Conservation (phyloP, 768 basidiomycete genomes). For the Lentinus tigrinus region DNA sequence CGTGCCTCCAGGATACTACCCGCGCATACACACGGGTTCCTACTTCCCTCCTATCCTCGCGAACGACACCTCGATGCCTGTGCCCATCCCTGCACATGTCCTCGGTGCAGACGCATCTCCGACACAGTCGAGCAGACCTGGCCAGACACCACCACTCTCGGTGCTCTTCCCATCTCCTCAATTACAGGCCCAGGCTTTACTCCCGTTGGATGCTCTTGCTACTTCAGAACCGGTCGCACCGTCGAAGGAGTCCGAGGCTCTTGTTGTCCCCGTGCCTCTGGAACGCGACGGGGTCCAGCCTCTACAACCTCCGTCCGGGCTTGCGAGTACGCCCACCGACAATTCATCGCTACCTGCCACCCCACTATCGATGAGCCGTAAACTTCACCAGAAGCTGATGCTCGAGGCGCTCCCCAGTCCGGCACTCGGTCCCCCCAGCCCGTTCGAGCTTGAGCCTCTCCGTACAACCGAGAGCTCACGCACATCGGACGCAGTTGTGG, state of each 20-base stretch:
- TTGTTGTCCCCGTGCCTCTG: neutral
- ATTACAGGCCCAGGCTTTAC: neutral
- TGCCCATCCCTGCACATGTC: neutral
- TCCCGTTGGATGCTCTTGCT: neutral
- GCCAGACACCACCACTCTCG: constrained; percentile 23
- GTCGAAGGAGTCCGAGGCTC: neutral
- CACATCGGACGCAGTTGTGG: neutral
- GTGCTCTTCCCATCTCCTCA: constrained; percentile 17
- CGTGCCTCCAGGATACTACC: neutral
- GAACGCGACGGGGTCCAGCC: neutral
- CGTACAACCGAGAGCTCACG: too few species aligned
- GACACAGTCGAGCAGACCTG: constrained; percentile 7
- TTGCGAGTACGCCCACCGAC: neutral
- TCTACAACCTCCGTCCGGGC: neutral
- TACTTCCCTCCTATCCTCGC: constrained; percentile 19
- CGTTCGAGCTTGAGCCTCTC: constrained; percentile 26
- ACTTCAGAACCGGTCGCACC: neutral
- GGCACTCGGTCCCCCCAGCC: constrained; percentile 26
- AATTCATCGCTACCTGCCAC: neutral
- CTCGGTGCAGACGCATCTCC: neutral
- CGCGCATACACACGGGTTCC: constrained; percentile 11
- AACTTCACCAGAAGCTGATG: constrained; percentile 15
- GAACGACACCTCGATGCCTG: neutral
- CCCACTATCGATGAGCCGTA: constrained; percentile 4
- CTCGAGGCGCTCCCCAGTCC: constrained; percentile 30